phyloP scores from a whole-genome alignment of 164 flowering plant genomes.

The Berberis vulgaris region DNA sequence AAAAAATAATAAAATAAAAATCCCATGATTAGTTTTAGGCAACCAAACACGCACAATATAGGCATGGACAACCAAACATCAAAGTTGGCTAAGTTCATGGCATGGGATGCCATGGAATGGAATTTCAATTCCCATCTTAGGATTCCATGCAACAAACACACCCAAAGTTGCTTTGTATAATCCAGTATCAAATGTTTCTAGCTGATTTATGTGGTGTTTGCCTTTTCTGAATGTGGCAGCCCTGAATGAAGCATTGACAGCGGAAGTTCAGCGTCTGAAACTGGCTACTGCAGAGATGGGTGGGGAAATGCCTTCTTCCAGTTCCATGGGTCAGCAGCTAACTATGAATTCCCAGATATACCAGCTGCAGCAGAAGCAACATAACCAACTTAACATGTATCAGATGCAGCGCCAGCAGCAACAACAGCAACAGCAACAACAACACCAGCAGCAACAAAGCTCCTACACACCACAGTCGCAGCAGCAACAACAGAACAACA shows the following conservation, averaged over 20 bases:
- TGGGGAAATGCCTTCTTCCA: slow-evolving; percentile 25
- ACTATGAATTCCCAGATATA: slow-evolving; percentile 26
- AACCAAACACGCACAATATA: too few relatives aligned
- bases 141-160: too few relatives aligned
- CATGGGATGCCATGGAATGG: too few relatives aligned
- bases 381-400: slow-evolving; percentile 18
- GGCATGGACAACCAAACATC: too few relatives aligned
- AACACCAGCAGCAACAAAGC: slow-evolving; percentile 9
- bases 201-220: too few relatives aligned
- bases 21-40: too few relatives aligned
- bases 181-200: too few relatives aligned
- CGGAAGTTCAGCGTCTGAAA: slow-evolving; percentile 58
- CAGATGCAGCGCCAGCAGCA: slow-evolving; percentile 28
- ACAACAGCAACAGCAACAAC: slow-evolving; percentile 12
- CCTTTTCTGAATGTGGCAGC: slow-evolving; percentile 26
- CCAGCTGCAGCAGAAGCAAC: slow-evolving; percentile 27
- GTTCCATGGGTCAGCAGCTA: slow-evolving; percentile 17
- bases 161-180: too few relatives aligned
- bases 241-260: slow-evolving; percentile 49
- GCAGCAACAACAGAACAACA: slow-evolving; percentile 3
- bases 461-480: background rate
- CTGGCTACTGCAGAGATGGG: slow-evolving; percentile 34
- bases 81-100: too few relatives aligned
- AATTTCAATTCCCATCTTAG: too few relatives aligned
- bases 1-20: too few relatives aligned